phyloP scores from a whole-genome alignment of 2,329 filamentous ascomycete genomes.

The Apiospora kogelbergensis region DNA sequence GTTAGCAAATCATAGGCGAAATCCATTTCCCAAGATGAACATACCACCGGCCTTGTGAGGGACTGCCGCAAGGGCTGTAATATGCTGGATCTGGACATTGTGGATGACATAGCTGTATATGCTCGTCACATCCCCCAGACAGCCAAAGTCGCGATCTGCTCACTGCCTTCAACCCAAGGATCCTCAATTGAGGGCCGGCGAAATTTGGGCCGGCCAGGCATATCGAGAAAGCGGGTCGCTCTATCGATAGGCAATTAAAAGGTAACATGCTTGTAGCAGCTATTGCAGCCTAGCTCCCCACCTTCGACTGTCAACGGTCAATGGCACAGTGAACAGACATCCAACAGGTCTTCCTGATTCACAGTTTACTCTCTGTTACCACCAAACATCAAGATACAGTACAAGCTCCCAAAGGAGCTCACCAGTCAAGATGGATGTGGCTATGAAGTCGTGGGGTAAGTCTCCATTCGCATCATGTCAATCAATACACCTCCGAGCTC shows the following conservation, averaged over 20 bases:
- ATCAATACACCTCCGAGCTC: not conserved
- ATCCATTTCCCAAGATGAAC: not conserved
- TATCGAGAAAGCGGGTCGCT: not conserved
- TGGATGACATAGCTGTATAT: conserved; percentile 19
- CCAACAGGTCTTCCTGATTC: not conserved
- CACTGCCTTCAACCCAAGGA: not conserved
- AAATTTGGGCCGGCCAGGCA: conserved; percentile 3
- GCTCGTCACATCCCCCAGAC: conserved; percentile 18
- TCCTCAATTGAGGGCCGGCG: conserved; percentile 5
- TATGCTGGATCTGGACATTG: conserved; percentile 29
- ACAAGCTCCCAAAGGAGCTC: conserved; percentile 4
- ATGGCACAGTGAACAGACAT: not conserved
- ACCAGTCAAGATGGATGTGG: conserved; percentile 48
- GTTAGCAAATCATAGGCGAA: conserved; percentile 17
- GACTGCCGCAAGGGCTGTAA: conserved; percentile 30
- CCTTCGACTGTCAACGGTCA: not conserved
- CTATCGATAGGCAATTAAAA: not conserved
- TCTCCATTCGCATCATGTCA: not conserved
- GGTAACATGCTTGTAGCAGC: not conserved
- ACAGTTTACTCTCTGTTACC: not conserved
- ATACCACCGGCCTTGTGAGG: conserved; percentile 29
- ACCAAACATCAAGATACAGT: not conserved
- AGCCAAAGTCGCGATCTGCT: conserved; percentile 19
- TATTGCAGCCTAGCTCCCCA: conserved; percentile 10
- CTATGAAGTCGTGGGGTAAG: conserved; percentile 63